A percentile compares a stretch with the other conserved stretches of the same genome.
phyloP scores from a whole-genome alignment of 768 basidiomycete species.

The Tylopilus sp. region DNA sequence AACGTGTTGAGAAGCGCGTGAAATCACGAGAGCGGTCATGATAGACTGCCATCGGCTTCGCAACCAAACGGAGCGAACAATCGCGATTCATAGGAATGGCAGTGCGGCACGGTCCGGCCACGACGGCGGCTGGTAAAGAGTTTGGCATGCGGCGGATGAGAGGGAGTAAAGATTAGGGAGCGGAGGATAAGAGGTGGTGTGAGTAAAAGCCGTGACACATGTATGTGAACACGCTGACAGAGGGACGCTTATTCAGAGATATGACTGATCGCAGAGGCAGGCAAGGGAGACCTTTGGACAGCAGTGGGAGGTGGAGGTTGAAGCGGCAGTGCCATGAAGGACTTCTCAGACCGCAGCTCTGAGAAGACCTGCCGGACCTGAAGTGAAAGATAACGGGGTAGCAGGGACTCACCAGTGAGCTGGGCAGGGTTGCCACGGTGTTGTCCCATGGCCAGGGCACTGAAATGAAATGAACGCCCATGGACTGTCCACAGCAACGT shows the following conservation, averaged over 20 bases:
- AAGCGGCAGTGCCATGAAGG: slow-evolving; percentile 20
- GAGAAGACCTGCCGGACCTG: slow-evolving; percentile 27
- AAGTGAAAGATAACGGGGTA: slow-evolving; percentile 23
- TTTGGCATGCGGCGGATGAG: slow-evolving; percentile 9
- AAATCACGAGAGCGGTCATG: slow-evolving; percentile 32
- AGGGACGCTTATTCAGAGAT: slow-evolving; percentile 18
- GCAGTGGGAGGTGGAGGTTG: slow-evolving; percentile 16
- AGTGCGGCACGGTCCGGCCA: slow-evolving; percentile 14
- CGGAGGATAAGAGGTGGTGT: slow-evolving; percentile 15
- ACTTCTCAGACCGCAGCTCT: slow-evolving; percentile 20
- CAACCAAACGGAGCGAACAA: slow-evolving; percentile 22
- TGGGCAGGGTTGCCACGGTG: slow-evolving; percentile 21
- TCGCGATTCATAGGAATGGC: slow-evolving; percentile 15
- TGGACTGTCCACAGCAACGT: slow-evolving; percentile 18
- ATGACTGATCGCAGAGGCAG: slow-evolving; percentile 20
- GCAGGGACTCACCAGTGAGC: slow-evolving; percentile 4
- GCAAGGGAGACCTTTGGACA: slow-evolving; percentile 15
- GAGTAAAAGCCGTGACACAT: slow-evolving; percentile 11
- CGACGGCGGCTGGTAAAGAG: slow-evolving; percentile 14
- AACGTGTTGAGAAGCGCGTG: slow-evolving; percentile 36
- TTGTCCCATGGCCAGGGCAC: slow-evolving; percentile 22
- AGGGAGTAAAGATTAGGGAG: slow-evolving; percentile 1
- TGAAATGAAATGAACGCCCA: slow-evolving; percentile 22
- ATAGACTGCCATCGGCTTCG: slow-evolving; percentile 32
- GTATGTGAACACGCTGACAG: slow-evolving; percentile 11